Base-by-base conservation (phyloP, 768 basidiomycete genomes). In the Serendipita vermifera region DNA sequence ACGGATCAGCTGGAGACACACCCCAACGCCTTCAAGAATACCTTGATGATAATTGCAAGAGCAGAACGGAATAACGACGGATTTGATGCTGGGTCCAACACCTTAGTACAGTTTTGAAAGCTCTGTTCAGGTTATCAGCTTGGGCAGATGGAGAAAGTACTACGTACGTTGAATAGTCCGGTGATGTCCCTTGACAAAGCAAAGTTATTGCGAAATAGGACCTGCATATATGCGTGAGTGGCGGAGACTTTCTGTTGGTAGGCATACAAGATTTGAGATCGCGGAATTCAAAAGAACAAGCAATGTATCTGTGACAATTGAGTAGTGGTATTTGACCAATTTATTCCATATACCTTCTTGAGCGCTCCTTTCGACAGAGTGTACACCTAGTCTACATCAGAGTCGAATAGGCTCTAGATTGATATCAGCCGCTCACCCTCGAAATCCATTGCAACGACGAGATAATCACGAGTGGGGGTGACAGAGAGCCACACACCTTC, bases 251-350 rank as follows among this genome's bases (percentile, higher is more conserved):
- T 24, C 22, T 26, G 11, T 2, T 31, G 2, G 24, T 57, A 33
- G 3, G 24, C 73, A 26, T 57, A 80, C 80, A 59, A 82, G 63
- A 60, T 82, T 82, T 2, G 81, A 83, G 9, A 82, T 72, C 0
- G 81, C 81, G 1, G 79, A 76, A 60, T 81, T 82, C 64, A 82
- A 82, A 6, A 82, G 64, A 2, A 82, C 81, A 1, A 82, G 71
- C 2, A 82, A 67, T 0, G 76, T 79, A 38, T 82, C 81, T 61
- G 27, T 5, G 17, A 11, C 7, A 22, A 9, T 5, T 51, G 5
- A 51, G 46, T 15, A 15, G 9, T 11, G 22, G 9, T 7, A 15
- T 29, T 29, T 22, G 17, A 15, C 32, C 17, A 51, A 31, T 20
- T 27, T 31, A 22, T 9, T 51, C 29, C 46, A 26, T n/a, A 20